phyloP scores from a whole-genome alignment of 768 basidiomycete species.

The Filobasidium wieringae region DNA sequence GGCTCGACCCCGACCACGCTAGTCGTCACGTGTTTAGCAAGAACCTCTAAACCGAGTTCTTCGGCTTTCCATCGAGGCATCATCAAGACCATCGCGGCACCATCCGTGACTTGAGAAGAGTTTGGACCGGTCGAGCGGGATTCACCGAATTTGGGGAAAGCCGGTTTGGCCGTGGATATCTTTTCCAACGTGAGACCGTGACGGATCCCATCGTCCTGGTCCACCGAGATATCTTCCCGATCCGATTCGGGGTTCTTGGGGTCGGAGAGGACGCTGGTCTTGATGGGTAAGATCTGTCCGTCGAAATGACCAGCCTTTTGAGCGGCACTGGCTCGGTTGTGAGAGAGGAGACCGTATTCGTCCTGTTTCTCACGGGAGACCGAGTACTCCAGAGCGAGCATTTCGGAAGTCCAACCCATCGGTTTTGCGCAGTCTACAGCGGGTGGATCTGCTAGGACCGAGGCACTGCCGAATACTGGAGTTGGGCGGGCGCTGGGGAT shows the following conservation, averaged over 20 bases:
- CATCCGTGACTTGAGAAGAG: slow-evolving; percentile 74
- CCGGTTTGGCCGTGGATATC: slow-evolving; percentile 55
- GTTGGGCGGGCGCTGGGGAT: slow-evolving; percentile 12
- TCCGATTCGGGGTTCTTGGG: slow-evolving; percentile 23
- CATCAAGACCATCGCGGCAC: slow-evolving; percentile 65
- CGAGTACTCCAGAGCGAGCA: slow-evolving; percentile 62
- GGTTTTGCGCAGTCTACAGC: slow-evolving; percentile 41
- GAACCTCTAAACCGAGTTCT: slow-evolving; percentile 55
- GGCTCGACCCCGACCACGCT: slow-evolving; percentile 56
- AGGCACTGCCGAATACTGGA: slow-evolving; percentile 16
- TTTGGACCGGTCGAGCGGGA: slow-evolving; percentile 69
- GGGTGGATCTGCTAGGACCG: slow-evolving; percentile 22
- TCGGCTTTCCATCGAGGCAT: slow-evolving; percentile 74
- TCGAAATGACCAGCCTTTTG: slow-evolving; percentile 55
- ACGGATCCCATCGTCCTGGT: slow-evolving; percentile 65
- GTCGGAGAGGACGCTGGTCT: slow-evolving; percentile 15
- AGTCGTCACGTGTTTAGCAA: slow-evolving; percentile 70
- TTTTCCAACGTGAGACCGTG: slow-evolving; percentile 58
- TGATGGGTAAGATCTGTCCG: slow-evolving; percentile 63
- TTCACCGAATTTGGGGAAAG: slow-evolving; percentile 74
- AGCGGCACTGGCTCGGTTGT: slow-evolving; percentile 65
- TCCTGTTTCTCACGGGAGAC: slow-evolving; percentile 67
- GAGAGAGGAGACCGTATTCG: slow-evolving; percentile 51
- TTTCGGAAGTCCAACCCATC: slow-evolving; percentile 87
- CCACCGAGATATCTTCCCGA: slow-evolving; percentile 44